Evolutionary conservation across 148 eudicot species (phyloP).

Genomic region (Vaccinium vitisidaea): DNA sequence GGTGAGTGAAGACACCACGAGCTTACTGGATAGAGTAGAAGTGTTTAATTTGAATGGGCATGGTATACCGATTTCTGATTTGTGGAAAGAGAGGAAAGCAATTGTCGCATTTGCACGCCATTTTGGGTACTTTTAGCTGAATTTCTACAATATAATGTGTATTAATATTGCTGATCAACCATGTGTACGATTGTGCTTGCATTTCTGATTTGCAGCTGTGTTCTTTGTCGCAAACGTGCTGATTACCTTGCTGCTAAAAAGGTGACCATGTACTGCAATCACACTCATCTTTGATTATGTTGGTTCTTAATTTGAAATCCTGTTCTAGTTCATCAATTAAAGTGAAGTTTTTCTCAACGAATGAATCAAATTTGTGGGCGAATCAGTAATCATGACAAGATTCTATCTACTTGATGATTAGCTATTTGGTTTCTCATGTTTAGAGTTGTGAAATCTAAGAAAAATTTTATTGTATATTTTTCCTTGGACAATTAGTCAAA

Average conservation of each 20-base stretch:
- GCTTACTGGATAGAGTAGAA: conserved; percentile 51
- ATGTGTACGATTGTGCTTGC: conserved; percentile 4
- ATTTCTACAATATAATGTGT: not conserved
- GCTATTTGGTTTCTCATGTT: not conserved
- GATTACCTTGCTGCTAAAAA: conserved; percentile 88
- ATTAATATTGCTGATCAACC: not conserved
- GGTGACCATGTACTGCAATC: conserved; percentile 33
- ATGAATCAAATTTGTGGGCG: not conserved
- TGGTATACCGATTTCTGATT: conserved; percentile 61
- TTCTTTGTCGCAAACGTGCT: conserved; percentile 90
- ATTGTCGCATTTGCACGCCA: conserved; percentile 97
- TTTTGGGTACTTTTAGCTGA: conserved; percentile 58
- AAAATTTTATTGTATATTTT: not conserved
- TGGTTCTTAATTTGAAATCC: not conserved
- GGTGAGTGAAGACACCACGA: conserved; percentile 22
- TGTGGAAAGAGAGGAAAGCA: conserved; percentile 94
- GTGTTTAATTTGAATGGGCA: conserved; percentile 79
- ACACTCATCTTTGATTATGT: not conserved
- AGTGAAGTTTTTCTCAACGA: not conserved
- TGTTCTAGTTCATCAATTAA: not conserved
- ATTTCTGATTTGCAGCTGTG: conserved; percentile 55
- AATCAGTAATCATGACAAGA: not conserved
- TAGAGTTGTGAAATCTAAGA: not conserved
- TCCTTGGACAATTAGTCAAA: not conserved
- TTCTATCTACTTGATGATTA: not conserved